phyloP scores from a whole-genome alignment of 352 stramenopile species.

The Phytophthora nicotianae region DNA sequence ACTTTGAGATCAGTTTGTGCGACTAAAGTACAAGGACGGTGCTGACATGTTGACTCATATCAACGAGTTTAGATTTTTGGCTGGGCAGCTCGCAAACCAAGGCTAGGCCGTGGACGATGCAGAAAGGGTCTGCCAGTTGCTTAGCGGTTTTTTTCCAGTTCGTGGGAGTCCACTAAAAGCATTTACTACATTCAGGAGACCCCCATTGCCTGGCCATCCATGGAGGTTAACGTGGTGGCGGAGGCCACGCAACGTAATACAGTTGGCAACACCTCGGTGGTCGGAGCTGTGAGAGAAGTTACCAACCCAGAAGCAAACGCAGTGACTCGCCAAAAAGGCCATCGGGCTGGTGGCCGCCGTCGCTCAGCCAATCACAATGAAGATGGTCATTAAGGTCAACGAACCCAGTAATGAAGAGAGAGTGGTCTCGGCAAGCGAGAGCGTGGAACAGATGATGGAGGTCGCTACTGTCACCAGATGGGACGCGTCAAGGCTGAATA shows the following conservation, averaged over 20 bases:
- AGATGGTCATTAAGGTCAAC: too few species aligned
- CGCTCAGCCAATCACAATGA: too few species aligned
- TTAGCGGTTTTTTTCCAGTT: not conserved
- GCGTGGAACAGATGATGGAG: too few species aligned
- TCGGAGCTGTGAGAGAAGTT: not conserved
- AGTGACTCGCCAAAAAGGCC: conserved; percentile 1
- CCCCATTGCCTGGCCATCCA: conserved; percentile 5
- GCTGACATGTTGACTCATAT: conserved; percentile 8
- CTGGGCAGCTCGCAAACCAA: not conserved
- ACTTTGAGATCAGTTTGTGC: conserved; percentile 8
- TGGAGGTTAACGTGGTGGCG: conserved; percentile 11
- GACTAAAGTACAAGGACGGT: conserved; percentile 8
- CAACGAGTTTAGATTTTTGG: conserved; percentile 5
- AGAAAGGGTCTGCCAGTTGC: conserved; percentile 10
- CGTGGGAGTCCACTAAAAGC: conserved; percentile 14
- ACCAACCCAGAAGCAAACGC: conserved; percentile 3
- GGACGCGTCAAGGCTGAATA: too few species aligned
- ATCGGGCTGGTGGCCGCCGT: too few species aligned
- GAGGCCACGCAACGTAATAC: conserved; percentile 2
- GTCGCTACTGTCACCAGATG: too few species aligned
- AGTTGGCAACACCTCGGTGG: not conserved
- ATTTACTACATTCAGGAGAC: conserved; percentile 22
- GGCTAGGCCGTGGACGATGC: conserved; percentile 5
- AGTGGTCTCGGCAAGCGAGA: too few species aligned
- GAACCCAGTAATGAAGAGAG: too few species aligned